Conservation (phyloP, 1,284 basidiomycete genomes). For the Malassezia caprae region DNA sequence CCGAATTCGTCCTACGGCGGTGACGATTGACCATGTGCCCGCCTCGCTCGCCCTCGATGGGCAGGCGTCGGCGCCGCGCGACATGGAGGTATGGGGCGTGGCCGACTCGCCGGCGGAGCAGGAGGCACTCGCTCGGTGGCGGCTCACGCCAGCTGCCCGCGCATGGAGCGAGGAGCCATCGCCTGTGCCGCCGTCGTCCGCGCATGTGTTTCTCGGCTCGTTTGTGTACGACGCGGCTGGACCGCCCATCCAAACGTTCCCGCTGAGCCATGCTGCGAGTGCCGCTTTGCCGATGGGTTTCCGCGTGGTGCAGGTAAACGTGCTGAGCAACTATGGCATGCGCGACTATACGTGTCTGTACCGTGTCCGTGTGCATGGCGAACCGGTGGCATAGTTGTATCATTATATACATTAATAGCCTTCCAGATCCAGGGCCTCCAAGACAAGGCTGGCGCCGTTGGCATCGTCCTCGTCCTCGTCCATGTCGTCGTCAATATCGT, state of each 20-base stretch:
- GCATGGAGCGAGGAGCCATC: slow-evolving; percentile 9
- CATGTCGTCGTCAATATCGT: slow-evolving; percentile 13
- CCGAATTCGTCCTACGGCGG: slow-evolving; percentile 60
- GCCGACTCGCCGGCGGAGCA: slow-evolving; percentile 60
- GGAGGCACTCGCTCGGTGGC: slow-evolving; percentile 49
- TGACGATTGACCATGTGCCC: slow-evolving; percentile 80
- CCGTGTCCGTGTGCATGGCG: slow-evolving; percentile 58
- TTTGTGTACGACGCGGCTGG: slow-evolving; percentile 66
- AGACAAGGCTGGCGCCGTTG: slow-evolving; percentile 15
- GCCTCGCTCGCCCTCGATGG: slow-evolving; percentile 64
- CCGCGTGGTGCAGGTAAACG: slow-evolving; percentile 64
- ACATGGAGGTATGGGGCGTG: slow-evolving; percentile 70
- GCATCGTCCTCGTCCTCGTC: slow-evolving; percentile 20
- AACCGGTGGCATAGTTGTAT: slow-evolving; percentile 12
- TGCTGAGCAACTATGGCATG: slow-evolving; percentile 78
- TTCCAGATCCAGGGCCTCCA: slow-evolving; percentile 26
- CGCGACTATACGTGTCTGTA: slow-evolving; percentile 79
- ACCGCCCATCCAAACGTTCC: slow-evolving; percentile 74
- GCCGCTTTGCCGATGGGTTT: slow-evolving; percentile 64
- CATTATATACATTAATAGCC: slow-evolving; percentile 19
- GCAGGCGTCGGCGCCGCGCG: slow-evolving; percentile 65
- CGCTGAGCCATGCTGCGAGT: slow-evolving; percentile 56
- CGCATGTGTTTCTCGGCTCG: slow-evolving; percentile 64
- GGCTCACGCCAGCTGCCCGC: not conserved
- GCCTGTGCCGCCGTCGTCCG: slow-evolving; percentile 53